phyloP scores from a whole-genome alignment of 2,329 filamentous ascomycete genomes.

The Beauveria brongniartii region DNA sequence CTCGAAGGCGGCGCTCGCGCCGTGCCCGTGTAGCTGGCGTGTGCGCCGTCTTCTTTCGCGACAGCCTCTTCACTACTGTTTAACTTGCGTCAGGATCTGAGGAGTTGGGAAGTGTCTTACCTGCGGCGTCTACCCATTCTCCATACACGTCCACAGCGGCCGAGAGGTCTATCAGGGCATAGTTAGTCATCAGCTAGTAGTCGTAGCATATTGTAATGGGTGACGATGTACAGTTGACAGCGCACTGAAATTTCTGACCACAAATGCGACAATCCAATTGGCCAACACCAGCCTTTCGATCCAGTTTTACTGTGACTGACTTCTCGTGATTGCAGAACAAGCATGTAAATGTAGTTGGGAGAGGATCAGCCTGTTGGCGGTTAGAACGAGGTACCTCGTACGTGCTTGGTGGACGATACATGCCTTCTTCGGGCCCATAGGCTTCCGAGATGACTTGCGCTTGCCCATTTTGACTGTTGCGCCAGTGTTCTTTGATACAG shows the following conservation, averaged over 20 bases:
- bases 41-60: conserved; percentile 36
- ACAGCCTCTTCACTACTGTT: conserved; percentile 35
- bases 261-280: conserved; percentile 86
- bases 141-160: conserved; percentile 92
- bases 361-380: conserved; percentile 53
- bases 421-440: conserved; percentile 68
- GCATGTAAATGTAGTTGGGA: conserved; percentile 84
- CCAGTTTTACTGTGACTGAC: conserved; percentile 80
- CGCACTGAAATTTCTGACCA: conserved; percentile 86
- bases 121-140: conserved; percentile 89
- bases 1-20: conserved; percentile 16
- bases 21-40: conserved; percentile 22
- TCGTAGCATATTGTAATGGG: conserved; percentile 5
- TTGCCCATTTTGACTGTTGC: conserved; percentile 58
- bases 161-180: conserved; percentile 59
- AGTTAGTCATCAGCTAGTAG: conserved; percentile 16
- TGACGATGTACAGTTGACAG: conserved; percentile 71
- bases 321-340: conserved; percentile 98
- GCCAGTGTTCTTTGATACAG: neutral
- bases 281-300: conserved; percentile 86
- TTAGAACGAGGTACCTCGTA: conserved; percentile 12
- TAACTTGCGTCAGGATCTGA: conserved; percentile 10
- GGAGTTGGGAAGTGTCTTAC: conserved; percentile 27
- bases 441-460: conserved; percentile 81
- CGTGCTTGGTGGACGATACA: neutral